A percentile compares a stretch with the other conserved stretches of the same genome.
Evolutionary conservation across 768 basidiomycete species (phyloP).

Genomic region (Lepiota venenata): DNA sequence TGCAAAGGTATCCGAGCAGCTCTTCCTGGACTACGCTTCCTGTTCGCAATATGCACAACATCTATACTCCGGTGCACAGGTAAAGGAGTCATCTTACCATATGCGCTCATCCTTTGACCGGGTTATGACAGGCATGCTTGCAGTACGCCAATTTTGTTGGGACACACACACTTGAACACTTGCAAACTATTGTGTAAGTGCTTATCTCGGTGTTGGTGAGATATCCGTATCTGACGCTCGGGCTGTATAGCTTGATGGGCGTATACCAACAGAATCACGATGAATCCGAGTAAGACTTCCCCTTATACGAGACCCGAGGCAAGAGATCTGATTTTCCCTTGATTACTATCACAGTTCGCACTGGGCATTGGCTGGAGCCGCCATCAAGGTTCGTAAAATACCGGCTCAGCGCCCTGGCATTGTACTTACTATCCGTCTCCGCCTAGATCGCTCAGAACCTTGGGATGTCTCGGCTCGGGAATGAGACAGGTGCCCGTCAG

Average conservation of each 20-base stretch:
- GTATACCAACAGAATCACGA: conserved; percentile 25
- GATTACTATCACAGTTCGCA: conserved; percentile 15
- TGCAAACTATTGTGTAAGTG: conserved; percentile 23
- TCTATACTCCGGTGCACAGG: conserved; percentile 23
- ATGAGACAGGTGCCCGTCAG: conserved; percentile 17
- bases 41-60: conserved; percentile 17
- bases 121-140: conserved; percentile 17
- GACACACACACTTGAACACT: conserved; percentile 20
- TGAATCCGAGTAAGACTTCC: conserved; percentile 21
- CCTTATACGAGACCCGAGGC: no score
- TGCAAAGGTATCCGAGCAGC: conserved; percentile 14
- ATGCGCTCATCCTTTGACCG: no score
- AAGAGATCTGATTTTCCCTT: not conserved
- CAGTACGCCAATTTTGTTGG: conserved; percentile 22
- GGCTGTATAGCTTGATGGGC: conserved; percentile 21
- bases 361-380: conserved; percentile 23
- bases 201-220: not conserved
- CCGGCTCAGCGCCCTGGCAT: not conserved
- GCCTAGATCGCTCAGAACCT: conserved; percentile 23
- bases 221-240: not conserved
- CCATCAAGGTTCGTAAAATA: conserved; percentile 20
- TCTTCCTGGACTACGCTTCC: conserved; percentile 15
- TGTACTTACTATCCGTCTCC: not conserved
- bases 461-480: conserved; percentile 24
- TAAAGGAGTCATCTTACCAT: not conserved